Evolutionary conservation across 1,284 basidiomycete species (phyloP), one percentile per base, ranked within the genome.

Genomic region (Leccinum variabile): DNA sequence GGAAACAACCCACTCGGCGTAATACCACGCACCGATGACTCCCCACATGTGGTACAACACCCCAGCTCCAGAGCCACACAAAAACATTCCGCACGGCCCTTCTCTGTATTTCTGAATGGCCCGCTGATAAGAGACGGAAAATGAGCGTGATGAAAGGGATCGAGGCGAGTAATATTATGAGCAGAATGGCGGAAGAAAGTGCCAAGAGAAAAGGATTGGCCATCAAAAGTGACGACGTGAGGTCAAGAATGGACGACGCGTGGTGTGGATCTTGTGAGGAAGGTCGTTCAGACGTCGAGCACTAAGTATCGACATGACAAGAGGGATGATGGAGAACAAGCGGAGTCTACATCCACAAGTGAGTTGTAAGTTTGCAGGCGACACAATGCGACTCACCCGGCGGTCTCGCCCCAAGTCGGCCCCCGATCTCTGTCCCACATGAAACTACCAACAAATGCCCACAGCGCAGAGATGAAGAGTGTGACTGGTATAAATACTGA

Each of bases 21-120:
- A 97, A 74, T 97, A 97, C 94, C 95, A 98, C 49, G 91, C 88
- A 1, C 94, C 95, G 44, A 98, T 85, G 1, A 95, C 92, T 30
- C 88, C 90, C 1, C 89, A 54, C 90, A 88, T 0, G 89, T 87
- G 49, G 91, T 92, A 5, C 86, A 3, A 97, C 88, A 16, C 88
- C 91, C 92, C 94, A 96, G 10, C 86, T 91, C 95, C 95, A 98
- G 2, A 95, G 76, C 92, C 94, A 97, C 0, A 92, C 80, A 0
- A 79, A 79, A 2, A 90, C 78, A 95, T 66, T 89, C 86, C 71
- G 83, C 77, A 0, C 74, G 72, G 9, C 55, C 55, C 13, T 68
- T 68, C 52, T 68, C 66, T 16, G 78, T 75, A 28, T 28, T 71
- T 49, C 76, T 78, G 68, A 82, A 81, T 90, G 87, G 8, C 89